Evolutionary conservation across 371 early-diverging fungal species (phyloP).

Genomic region (Circinella umbellata): DNA sequence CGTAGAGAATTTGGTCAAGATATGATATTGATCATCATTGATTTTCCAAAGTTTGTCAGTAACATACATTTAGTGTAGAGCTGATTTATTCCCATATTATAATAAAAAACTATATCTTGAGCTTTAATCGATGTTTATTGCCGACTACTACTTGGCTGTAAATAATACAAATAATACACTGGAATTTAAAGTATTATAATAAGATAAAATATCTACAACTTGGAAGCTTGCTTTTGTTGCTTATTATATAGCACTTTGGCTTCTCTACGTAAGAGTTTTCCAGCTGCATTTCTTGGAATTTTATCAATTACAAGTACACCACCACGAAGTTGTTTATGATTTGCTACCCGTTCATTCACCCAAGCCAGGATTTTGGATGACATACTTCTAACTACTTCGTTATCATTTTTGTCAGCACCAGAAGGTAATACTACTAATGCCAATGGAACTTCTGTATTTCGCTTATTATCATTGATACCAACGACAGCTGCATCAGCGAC

Average conservation of each 20-base stretch:
- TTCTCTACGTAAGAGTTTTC: slow-evolving; percentile 76
- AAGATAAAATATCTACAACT: background rate
- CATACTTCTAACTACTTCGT: background rate
- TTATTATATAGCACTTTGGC: slow-evolving; percentile 6
- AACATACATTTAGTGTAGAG: no score
- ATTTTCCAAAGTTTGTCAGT: no score
- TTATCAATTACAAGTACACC: slow-evolving; percentile 69
- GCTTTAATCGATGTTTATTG: no score
- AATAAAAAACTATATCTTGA: no score
- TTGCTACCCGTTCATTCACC: slow-evolving; percentile 64
- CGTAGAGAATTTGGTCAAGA: no score
- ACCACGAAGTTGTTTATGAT: slow-evolving; percentile 80
- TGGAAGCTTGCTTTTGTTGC: slow-evolving; percentile 3
- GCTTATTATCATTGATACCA: slow-evolving; percentile 60
- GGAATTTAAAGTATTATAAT: background rate
- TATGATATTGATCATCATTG: no score
- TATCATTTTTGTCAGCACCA: no score
- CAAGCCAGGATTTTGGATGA: slow-evolving; percentile 56
- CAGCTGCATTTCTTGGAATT: slow-evolving; percentile 79
- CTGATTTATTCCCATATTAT: no score
- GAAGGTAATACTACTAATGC: slow-evolving; percentile 73
- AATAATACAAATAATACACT: no score
- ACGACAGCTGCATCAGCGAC: slow-evolving; percentile 80
- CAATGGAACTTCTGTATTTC: slow-evolving; percentile 79
- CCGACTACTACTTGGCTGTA: no score